Evolutionary conservation across 371 early-diverging fungal species (phyloP).

Genomic region (Rhizopus sp.): DNA sequence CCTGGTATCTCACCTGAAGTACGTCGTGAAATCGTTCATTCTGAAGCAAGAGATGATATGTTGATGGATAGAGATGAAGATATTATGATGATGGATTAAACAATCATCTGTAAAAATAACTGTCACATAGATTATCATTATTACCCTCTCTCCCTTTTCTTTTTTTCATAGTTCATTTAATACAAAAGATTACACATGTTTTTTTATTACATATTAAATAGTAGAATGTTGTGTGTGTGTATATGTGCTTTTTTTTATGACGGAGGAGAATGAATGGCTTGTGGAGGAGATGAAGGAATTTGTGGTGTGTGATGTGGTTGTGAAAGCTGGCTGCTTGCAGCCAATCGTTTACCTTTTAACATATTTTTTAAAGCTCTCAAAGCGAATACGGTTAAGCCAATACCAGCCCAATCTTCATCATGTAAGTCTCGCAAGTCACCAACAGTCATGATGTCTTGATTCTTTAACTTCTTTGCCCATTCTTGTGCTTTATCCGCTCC

Average conservation of each 20-base stretch:
- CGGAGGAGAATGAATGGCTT: slow-evolving; percentile 1
- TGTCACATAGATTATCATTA: slow-evolving; percentile 2
- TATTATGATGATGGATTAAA: slow-evolving; percentile 30
- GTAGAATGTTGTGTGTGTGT: neutral
- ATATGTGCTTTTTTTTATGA: neutral
- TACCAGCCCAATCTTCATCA: slow-evolving; percentile 79
- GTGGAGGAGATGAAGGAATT: slow-evolving; percentile 2
- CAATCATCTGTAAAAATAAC: slow-evolving; percentile 46
- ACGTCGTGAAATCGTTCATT: slow-evolving; percentile 79
- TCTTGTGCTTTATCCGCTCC: slow-evolving; percentile 76
- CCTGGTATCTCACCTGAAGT: slow-evolving; percentile 89
- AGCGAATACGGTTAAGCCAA: slow-evolving; percentile 88
- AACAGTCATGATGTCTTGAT: slow-evolving; percentile 83
- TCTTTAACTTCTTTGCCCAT: slow-evolving; percentile 71
- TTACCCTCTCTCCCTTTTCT: slow-evolving; percentile 11
- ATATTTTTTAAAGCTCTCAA: slow-evolving; percentile 83
- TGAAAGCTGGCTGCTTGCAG: slow-evolving; percentile 18
- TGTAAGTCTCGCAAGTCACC: slow-evolving; percentile 79
- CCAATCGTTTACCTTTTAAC: slow-evolving; percentile 58
- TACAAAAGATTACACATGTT: neutral
- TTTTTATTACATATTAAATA: no score
- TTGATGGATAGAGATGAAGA: slow-evolving; percentile 33
- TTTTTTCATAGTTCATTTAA: neutral
- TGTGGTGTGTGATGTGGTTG: neutral
- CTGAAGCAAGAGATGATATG: slow-evolving; percentile 67